A percentile compares a stretch with the other conserved stretches of the same genome.
Evolutionary conservation across 805 yeast species (phyloP).

Genomic region (Scheffersomyces stipitis): DNA sequence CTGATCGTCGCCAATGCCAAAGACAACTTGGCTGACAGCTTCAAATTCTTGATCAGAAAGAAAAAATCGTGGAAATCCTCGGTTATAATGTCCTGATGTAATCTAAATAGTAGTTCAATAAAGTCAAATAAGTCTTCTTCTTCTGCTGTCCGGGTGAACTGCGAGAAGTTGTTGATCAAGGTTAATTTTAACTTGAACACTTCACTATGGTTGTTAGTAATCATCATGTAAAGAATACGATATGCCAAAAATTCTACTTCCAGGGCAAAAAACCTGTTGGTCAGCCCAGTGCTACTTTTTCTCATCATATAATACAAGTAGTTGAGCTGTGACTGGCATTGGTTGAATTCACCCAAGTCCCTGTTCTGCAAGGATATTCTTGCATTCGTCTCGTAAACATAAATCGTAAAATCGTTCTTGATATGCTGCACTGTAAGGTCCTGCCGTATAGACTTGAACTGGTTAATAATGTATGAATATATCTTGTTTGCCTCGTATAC

Average conservation of each 20-base stretch:
- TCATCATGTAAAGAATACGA: conserved; percentile 68
- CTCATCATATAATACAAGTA: conserved; percentile 51
- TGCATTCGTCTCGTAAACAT: conserved; percentile 84
- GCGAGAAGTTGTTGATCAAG: conserved; percentile 3
- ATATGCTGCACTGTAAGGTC: conserved; percentile 91
- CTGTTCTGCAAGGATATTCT: conserved; percentile 78
- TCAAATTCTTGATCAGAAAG: conserved; percentile 19
- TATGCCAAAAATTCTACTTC: conserved; percentile 70
- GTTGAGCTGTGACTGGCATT: conserved; percentile 82
- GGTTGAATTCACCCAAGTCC: conserved; percentile 93
- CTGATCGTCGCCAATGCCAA: conserved; percentile 22
- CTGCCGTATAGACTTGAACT: conserved; percentile 88
- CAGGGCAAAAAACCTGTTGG: conserved; percentile 11
- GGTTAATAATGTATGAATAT: conserved; percentile 82
- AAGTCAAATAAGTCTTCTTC: conserved; percentile 15
- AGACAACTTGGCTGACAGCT: conserved; percentile 8
- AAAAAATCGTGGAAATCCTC: conserved; percentile 58
- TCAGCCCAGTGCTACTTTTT: conserved; percentile 27
- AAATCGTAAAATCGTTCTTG: conserved; percentile 69
- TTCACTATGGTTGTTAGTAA: conserved; percentile 67
- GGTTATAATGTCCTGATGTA: conserved; percentile 21
- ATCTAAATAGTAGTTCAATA: conserved; percentile 13
- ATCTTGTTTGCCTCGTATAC: conserved; percentile 50
- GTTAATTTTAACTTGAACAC: conserved; percentile 41
- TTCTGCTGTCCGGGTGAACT: conserved; percentile 5